phyloP scores from a whole-genome alignment of 495 filamentous ascomycete species.

The Thermothielavioides terrestris region DNA sequence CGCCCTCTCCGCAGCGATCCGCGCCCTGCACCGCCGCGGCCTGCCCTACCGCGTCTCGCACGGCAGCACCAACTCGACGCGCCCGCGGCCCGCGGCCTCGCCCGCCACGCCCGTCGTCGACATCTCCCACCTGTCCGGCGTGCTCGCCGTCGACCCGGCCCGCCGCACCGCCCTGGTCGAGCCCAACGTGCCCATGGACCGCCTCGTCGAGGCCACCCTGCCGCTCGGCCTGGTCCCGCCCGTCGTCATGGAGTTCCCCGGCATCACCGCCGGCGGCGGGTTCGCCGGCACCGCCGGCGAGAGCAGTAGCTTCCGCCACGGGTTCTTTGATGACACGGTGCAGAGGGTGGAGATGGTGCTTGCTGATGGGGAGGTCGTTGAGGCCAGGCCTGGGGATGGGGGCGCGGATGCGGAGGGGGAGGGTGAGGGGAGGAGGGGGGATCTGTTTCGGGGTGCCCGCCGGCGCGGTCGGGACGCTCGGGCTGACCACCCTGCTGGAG shows the following conservation, averaged over 20 bases:
- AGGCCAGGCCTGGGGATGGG: constrained; percentile 20
- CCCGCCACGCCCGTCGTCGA: constrained; percentile 37
- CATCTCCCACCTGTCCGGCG: constrained; percentile 41
- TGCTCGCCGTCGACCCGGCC: constrained; percentile 44
- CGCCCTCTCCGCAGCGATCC: constrained; percentile 36
- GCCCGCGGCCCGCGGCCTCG: constrained; percentile 39
- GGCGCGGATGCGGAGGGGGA: constrained; percentile 28
- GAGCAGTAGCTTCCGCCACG: constrained; percentile 51
- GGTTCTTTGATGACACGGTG: constrained; percentile 50
- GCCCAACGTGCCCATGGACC: constrained; percentile 58
- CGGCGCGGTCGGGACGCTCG: constrained; percentile 50
- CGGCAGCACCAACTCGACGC: constrained; percentile 68
- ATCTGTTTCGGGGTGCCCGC: constrained; percentile 52
- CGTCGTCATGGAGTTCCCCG: constrained; percentile 57
- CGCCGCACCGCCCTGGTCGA: constrained; percentile 46
- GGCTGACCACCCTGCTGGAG: constrained; percentile 49
- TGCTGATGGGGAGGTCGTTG: constrained; percentile 42
- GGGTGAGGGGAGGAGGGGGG: constrained; percentile 30
- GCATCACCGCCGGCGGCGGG: constrained; percentile 57
- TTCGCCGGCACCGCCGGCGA: constrained; percentile 55
- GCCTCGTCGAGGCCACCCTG: constrained; percentile 45
- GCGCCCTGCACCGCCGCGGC: constrained; percentile 46
- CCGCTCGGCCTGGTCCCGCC: constrained; percentile 45
- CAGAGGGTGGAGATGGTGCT: constrained; percentile 52
- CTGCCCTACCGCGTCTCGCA: constrained; percentile 68